Conservation (phyloP, 768 basidiomycete species). For the Chalciporus pseudorubinellus region DNA sequence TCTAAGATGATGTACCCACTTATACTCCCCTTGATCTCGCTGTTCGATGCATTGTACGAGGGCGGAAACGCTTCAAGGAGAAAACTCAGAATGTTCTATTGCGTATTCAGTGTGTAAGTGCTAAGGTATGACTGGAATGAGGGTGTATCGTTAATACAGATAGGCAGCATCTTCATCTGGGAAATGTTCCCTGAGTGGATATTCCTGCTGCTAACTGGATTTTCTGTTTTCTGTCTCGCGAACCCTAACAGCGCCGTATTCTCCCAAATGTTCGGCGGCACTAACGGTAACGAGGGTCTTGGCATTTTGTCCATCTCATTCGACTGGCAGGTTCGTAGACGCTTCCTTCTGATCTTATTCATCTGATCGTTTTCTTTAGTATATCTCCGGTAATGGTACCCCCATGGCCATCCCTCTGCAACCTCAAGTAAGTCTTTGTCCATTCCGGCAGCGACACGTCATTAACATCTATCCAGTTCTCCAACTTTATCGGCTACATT, state of each 20-base stretch:
- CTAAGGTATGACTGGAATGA: conserved; percentile 22
- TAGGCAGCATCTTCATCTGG: conserved; percentile 36
- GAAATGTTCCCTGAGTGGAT: conserved; percentile 29
- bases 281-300: conserved; percentile 64
- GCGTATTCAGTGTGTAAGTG: conserved; percentile 30
- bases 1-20: conserved; percentile 44
- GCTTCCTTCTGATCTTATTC: conserved; percentile 15
- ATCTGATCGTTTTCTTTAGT: conserved; percentile 9
- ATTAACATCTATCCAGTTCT: conserved; percentile 28
- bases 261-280: conserved; percentile 60
- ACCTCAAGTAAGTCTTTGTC: conserved; percentile 37
- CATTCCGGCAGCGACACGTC: not conserved
- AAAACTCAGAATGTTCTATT: conserved; percentile 36
- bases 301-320: conserved; percentile 58
- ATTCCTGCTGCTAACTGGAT: conserved; percentile 62
- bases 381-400: conserved; percentile 34
- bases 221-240: conserved; percentile 61
- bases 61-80: conserved; percentile 38
- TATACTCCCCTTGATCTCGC: conserved; percentile 23
- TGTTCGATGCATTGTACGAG: conserved; percentile 39
- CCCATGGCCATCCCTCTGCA: conserved; percentile 55
- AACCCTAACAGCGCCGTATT: conserved; percentile 32
- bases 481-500: conserved; percentile 48
- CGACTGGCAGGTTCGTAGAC: conserved; percentile 47
- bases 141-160: conserved; percentile 8